Evolutionary conservation across 139 green algal species (phyloP), one percentile per base, ranked within the genome.

Genomic region (Mychonastes homosphaera): DNA sequence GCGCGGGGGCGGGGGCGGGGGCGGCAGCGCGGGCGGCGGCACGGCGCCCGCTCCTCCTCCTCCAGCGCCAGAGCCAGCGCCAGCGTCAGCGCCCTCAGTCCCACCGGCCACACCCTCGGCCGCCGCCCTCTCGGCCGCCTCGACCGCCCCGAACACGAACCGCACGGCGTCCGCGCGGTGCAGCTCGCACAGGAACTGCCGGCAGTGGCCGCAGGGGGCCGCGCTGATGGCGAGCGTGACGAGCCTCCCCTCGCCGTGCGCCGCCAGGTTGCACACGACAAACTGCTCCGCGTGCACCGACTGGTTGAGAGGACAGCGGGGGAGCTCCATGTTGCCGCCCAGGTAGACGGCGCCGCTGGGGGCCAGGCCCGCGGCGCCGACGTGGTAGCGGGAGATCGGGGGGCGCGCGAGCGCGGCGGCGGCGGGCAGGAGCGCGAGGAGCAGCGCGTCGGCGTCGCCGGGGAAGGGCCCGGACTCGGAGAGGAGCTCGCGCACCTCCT

Each of bases 211-310:
- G 63, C 86, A 95, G 15, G 86, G 86, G 13, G 82, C 83, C 1
- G 75, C 84, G 3, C 70, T 85, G 7, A 95, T 73, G 2, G 79
- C 83, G 21, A 93, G 41, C 6, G 65, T 72, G 2, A 54, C 19
- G 0, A 94, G 65, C 29, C 41, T 56, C 3, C 33, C 40, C 65
- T 91, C 85, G 8, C 67, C 64, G 48, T 86, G 72, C 36, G 72
- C 49, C 12, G 84, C 21, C 29, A 78, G 76, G 53, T 90, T 91
- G 28, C 77, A 51, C n/a, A 91, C 32, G 26, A 91, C 52, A 36
- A 85, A 95, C 74, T 95, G 86, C 71, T 95, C 86, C 13, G 79
- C 86, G 58, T 95, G 86, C 15, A 95, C 78, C 19, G 75, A 84
- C 56, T 88, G 80, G 54, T 81, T 82, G n/a, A 95, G 76, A 0